Conservation (phyloP, 768 basidiomycete species). For the Mycena chlorophos region DNA sequence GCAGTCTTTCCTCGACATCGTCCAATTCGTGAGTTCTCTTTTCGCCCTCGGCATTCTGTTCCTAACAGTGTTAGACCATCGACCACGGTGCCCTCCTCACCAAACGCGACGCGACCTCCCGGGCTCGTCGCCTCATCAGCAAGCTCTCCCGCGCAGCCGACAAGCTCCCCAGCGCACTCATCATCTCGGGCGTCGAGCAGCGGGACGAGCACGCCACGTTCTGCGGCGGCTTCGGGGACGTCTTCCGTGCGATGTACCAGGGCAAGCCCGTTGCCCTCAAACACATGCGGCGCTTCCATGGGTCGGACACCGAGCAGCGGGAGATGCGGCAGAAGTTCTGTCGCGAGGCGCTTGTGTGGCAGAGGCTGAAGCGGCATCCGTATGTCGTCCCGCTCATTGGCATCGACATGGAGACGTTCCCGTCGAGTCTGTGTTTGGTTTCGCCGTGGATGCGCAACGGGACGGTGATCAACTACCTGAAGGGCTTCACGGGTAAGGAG, state of each 20-base stretch:
- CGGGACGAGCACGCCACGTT: background rate
- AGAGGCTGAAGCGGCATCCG: constrained; percentile 12
- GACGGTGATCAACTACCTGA: constrained; percentile 23
- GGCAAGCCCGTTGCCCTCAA: background rate
- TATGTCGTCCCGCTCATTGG: constrained; percentile 21
- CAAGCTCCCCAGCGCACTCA: background rate
- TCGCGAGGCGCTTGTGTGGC: constrained; percentile 22
- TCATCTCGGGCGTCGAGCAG: constrained; percentile 3
- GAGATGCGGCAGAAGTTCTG: constrained; percentile 18
- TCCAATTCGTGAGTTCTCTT: constrained; percentile 12
- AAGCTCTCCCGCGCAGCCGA: background rate
- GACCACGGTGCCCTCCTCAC: constrained; percentile 5
- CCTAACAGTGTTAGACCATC: background rate
- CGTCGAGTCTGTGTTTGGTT: constrained; percentile 15
- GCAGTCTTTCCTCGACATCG: constrained; percentile 17
- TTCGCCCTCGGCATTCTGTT: background rate
- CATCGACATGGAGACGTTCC: constrained; percentile 11
- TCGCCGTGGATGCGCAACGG: constrained; percentile 27
- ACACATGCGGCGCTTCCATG: background rate
- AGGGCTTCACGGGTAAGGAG: constrained; percentile 4
- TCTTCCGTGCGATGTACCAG: background rate
- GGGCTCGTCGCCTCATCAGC: constrained; percentile 1
- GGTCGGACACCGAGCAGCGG: constrained; percentile 1
- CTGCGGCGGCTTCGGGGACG: background rate
- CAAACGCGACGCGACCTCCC: constrained; percentile 1